A percentile compares a stretch with the other conserved stretches of the same genome.
Evolutionary conservation across 2,329 filamentous ascomycete species (phyloP).

Genomic region (Aspergillus fischeri): DNA sequence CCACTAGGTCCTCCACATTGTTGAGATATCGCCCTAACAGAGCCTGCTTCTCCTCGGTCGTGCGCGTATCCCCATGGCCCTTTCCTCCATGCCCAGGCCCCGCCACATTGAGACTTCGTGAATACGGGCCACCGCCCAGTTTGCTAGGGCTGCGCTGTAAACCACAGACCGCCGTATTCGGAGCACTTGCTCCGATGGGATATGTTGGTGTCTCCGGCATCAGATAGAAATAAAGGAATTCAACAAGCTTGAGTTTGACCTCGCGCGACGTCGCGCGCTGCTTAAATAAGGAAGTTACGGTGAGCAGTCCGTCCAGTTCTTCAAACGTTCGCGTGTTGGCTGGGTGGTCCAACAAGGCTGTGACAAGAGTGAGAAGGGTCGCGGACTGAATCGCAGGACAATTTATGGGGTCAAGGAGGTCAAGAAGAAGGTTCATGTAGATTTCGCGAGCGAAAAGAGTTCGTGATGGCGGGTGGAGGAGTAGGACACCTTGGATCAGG

Average conservation of each 20-base stretch:
- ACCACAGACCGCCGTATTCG: conserved; percentile 43
- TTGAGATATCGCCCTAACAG: conserved; percentile 72
- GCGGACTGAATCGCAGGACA: conserved; percentile 88
- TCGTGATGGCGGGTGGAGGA: conserved; percentile 87
- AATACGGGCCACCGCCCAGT: conserved; percentile 56
- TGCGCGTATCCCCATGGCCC: conserved; percentile 48
- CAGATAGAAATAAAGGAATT: conserved; percentile 97
- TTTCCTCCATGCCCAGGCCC: conserved; percentile 23
- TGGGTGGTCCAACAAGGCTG: conserved; percentile 79
- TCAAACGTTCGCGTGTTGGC: conserved; percentile 90
- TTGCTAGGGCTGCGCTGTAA: conserved; percentile 67
- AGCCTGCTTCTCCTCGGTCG: conserved; percentile 76
- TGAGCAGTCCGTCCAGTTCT: conserved; percentile 82
- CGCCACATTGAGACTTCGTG: conserved; percentile 33
- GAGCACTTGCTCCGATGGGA: conserved; percentile 26
- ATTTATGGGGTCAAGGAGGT: conserved; percentile 88
- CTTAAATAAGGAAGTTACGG: conserved; percentile 90
- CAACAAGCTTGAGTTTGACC: conserved; percentile 92
- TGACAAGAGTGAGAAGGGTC: conserved; percentile 84
- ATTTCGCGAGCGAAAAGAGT: conserved; percentile 81
- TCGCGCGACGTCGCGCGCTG: conserved; percentile 77
- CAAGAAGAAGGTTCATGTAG: conserved; percentile 94
- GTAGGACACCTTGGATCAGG: conserved; percentile 78
- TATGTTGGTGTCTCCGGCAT: conserved; percentile 73
- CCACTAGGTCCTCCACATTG: conserved; percentile 79